Evolutionary conservation across 768 basidiomycete genomes (phyloP).

Genomic region (Russula sp.): DNA sequence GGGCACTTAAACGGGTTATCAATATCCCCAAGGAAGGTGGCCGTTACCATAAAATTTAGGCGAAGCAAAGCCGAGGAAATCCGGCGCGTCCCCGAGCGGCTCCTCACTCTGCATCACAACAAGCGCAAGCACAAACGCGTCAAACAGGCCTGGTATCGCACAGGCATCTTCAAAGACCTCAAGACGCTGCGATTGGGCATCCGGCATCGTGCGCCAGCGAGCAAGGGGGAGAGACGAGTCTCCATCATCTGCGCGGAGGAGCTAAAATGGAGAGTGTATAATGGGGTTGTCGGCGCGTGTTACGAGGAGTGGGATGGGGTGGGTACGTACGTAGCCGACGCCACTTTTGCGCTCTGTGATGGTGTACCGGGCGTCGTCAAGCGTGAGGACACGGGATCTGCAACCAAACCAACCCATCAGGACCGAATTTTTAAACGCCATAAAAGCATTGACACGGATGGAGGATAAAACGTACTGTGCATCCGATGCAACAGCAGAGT

Average conservation of each 20-base stretch:
- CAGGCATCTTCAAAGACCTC: constrained; percentile 12
- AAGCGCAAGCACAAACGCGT: constrained; percentile 15
- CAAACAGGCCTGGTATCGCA: constrained; percentile 6
- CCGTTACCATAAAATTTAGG: constrained; percentile 5
- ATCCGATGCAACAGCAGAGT: background rate
- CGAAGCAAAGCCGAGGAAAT: background rate
- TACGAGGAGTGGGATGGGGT: background rate
- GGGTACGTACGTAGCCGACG: constrained; percentile 10
- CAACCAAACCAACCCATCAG: background rate
- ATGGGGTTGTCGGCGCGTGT: too few species aligned
- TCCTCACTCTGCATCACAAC: constrained; percentile 8
- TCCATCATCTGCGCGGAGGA: background rate
- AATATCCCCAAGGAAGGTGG: background rate
- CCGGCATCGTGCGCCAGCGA: constrained; percentile 8
- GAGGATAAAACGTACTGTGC: background rate
- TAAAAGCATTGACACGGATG: background rate
- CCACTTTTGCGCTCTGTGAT: constrained; percentile 11
- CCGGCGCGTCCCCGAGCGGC: constrained; percentile 9
- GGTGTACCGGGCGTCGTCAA: constrained; percentile 4
- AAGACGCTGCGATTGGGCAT: constrained; percentile 4
- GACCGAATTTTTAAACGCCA: background rate
- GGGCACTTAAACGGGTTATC: background rate
- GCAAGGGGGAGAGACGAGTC: constrained; percentile 1
- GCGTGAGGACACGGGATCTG: constrained; percentile 14
- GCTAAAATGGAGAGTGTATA: background rate